Evolutionary conservation across 805 yeast genomes (phyloP).

Genomic region (Pichia nakasei): DNA sequence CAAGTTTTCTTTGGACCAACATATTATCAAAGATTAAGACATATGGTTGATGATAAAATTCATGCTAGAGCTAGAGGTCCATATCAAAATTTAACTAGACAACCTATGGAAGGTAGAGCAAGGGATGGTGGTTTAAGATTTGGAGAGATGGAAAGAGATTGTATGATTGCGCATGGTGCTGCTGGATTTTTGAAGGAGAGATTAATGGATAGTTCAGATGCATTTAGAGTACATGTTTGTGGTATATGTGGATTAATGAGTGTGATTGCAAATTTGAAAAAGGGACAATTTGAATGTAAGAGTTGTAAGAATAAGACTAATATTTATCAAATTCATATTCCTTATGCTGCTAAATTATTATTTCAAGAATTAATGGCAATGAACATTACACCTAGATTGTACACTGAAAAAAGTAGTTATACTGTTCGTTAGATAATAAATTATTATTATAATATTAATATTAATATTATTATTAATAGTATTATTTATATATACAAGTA

Average conservation of each 20-base stretch:
- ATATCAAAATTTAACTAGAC: slow-evolving; percentile 93
- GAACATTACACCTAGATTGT: slow-evolving; percentile 96
- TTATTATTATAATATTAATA: too few species aligned
- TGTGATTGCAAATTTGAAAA: slow-evolving; percentile 94
- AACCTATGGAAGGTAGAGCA: slow-evolving; percentile 98
- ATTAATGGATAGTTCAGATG: slow-evolving; percentile 98
- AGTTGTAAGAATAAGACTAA: slow-evolving; percentile 98
- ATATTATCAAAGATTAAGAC: slow-evolving; percentile 95
- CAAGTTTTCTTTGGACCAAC: slow-evolving; percentile 99
- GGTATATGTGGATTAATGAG: slow-evolving; percentile 98
- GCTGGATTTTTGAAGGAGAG: slow-evolving; percentile 97
- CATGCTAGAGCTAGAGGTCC: slow-evolving; percentile 99
- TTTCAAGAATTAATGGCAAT: slow-evolving; percentile 99
- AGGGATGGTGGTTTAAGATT: slow-evolving; percentile 98
- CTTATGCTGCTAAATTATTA: slow-evolving; percentile 94
- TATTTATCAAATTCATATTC: slow-evolving; percentile 94
- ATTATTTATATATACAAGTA: neutral
- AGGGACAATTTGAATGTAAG: slow-evolving; percentile 96
- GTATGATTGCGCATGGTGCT: slow-evolving; percentile 99
- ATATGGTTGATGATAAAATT: slow-evolving; percentile 98
- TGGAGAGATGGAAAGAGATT: slow-evolving; percentile 99
- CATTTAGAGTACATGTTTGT: slow-evolving; percentile 95
- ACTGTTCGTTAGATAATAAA: slow-evolving; percentile 21
- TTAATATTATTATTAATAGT: too few species aligned
- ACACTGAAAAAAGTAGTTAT: slow-evolving; percentile 56